Percentiles rank a stretch among this genome's conserved stretches.
Evolutionary conservation across 257 asterid species (phyloP).

Genomic region (Ocimum tenuiflorum): DNA sequence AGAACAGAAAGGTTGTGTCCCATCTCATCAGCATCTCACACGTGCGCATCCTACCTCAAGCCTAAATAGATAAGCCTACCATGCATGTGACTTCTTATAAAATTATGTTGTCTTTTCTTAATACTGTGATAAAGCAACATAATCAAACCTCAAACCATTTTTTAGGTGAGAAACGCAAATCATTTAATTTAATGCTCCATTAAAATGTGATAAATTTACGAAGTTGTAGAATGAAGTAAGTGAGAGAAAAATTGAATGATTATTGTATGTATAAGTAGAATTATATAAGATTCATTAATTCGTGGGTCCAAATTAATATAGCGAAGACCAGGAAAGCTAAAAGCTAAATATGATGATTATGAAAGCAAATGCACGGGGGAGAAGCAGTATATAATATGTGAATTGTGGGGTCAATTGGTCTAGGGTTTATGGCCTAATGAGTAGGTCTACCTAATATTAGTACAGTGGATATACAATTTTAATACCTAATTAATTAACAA

Average conservation of each 20-base stretch:
- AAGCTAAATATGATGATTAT: background rate
- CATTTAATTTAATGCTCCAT: too few species aligned
- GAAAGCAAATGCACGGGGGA: slow-evolving; percentile 28
- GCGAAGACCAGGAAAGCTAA: slow-evolving; percentile 13
- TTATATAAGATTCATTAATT: background rate
- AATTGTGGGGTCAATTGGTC: slow-evolving; percentile 25
- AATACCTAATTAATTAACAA: slow-evolving; percentile 1
- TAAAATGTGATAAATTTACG: too few species aligned
- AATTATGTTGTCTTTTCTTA: background rate
- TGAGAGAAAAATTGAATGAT: too few species aligned
- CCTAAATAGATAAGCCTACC: background rate
- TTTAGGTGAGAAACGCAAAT: too few species aligned
- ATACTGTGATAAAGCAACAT: background rate
- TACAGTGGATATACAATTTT: slow-evolving; percentile 2
- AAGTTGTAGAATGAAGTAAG: too few species aligned
- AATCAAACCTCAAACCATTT: background rate
- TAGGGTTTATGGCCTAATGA: slow-evolving; percentile 23
- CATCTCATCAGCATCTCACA: background rate
- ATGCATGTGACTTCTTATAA: background rate
- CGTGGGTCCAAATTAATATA: background rate
- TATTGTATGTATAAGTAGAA: background rate
- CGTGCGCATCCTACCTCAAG: background rate
- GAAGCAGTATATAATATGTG: background rate
- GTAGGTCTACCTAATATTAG: slow-evolving; percentile 37
- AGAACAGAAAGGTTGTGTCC: background rate